Evolutionary conservation across 768 basidiomycete genomes (phyloP).

Genomic region (Pisolithus marmoratus): DNA sequence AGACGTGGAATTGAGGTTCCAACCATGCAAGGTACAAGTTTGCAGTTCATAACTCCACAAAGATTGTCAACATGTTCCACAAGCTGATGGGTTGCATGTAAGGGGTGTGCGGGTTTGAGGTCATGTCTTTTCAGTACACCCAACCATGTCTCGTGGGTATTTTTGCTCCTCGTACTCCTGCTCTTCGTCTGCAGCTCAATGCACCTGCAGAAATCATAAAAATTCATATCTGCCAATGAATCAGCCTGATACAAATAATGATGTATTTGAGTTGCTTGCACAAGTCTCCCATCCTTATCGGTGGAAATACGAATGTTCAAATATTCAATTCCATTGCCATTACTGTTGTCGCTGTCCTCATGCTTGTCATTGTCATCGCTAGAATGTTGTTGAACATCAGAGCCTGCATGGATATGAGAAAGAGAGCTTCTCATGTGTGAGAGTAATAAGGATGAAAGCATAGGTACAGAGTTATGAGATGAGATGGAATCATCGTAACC

Average conservation of each 20-base stretch:
- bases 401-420: too few relatives aligned
- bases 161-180: neutral
- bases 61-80: neutral
- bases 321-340: neutral
- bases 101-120: neutral
- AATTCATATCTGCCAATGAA: neutral
- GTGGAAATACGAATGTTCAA: neutral
- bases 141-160: neutral
- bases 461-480: neutral
- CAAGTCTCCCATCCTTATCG: neutral
- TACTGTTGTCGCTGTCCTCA: too few relatives aligned
- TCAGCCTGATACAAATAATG: neutral
- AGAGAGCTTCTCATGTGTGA: neutral
- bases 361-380: too few relatives aligned
- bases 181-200: neutral
- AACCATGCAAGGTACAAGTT: neutral
- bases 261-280: neutral
- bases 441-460: neutral
- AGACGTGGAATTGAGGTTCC: neutral
- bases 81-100: neutral
- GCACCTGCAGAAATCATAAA: neutral
- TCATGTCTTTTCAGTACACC: neutral
- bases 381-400: too few relatives aligned
- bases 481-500: constrained; percentile 12
- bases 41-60: too few relatives aligned